phyloP scores from a whole-genome alignment of 2,329 filamentous ascomycete genomes.

The Fusarium humuli region DNA sequence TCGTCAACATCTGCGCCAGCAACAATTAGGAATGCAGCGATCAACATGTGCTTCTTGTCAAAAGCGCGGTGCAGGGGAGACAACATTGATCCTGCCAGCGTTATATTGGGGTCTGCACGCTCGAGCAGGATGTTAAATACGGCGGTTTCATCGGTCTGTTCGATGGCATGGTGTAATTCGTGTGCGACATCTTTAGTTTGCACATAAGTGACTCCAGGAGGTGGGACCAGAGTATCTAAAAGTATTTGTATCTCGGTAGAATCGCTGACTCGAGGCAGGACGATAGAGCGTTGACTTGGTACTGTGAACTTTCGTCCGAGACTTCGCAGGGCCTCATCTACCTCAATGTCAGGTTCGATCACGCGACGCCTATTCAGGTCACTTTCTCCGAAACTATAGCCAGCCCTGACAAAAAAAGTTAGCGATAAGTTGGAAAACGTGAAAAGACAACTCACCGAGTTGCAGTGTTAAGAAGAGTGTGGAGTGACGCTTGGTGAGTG shows the following conservation, averaged over 20 bases:
- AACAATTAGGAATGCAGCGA: constrained; percentile 46
- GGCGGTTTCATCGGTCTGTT: constrained; percentile 40
- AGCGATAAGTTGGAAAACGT: neutral
- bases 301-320: constrained; percentile 42
- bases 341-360: constrained; percentile 44
- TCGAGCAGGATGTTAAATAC: constrained; percentile 44
- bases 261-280: constrained; percentile 46
- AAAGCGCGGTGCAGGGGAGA: constrained; percentile 47
- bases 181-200: constrained; percentile 39
- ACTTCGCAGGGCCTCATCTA: constrained; percentile 44
- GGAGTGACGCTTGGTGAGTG: constrained; percentile 46
- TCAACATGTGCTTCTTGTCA: constrained; percentile 43
- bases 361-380: constrained; percentile 42
- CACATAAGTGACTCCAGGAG: constrained; percentile 37
- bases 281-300: constrained; percentile 39
- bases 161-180: constrained; percentile 43
- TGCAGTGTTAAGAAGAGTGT: constrained; percentile 45
- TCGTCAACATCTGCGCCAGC: constrained; percentile 46
- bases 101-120: constrained; percentile 45
- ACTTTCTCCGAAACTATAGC: constrained; percentile 41
- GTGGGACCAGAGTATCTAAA: constrained; percentile 44
- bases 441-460: constrained; percentile 31
- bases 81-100: constrained; percentile 44
- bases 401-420: constrained; percentile 22
- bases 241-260: constrained; percentile 47